A percentile compares a stretch with the other conserved stretches of the same genome.
phyloP scores from a whole-genome alignment of 139 green algal genomes.

The Spirogloea muscicola region DNA sequence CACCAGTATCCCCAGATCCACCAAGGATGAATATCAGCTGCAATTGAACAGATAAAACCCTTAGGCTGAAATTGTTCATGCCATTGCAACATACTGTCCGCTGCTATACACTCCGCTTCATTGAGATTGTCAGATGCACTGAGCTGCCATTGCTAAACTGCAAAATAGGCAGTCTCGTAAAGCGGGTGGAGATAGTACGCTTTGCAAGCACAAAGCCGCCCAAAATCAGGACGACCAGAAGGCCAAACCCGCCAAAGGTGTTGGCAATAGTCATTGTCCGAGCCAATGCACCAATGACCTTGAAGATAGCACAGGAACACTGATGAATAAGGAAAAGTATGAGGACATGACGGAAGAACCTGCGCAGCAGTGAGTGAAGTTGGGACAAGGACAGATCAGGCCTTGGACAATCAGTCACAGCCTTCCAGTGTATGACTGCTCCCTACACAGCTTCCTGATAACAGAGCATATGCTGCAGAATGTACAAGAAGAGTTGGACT shows the following conservation, averaged over 20 bases:
- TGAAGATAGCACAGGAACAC: slow-evolving; percentile 22
- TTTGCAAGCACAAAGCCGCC: slow-evolving; percentile 44
- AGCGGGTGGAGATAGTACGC: background rate
- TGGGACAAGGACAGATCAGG: too few relatives aligned
- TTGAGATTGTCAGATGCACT: background rate
- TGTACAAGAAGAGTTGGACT: too few relatives aligned
- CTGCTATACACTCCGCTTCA: background rate
- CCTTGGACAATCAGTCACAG: too few relatives aligned
- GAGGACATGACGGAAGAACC: slow-evolving; percentile 24
- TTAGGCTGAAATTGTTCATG: too few relatives aligned
- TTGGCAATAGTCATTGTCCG: slow-evolving; percentile 28
- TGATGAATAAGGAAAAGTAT: slow-evolving; percentile 35
- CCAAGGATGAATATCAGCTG: slow-evolving; percentile 40
- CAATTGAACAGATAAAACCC: background rate
- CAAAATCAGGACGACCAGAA: slow-evolving; percentile 29
- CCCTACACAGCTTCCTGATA: too few relatives aligned
- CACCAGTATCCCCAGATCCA: slow-evolving; percentile 64
- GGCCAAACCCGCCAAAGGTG: slow-evolving; percentile 23
- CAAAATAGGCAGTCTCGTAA: background rate
- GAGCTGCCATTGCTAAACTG: background rate
- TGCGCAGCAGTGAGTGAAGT: too few relatives aligned
- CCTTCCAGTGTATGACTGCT: too few relatives aligned
- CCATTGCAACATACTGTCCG: too few relatives aligned
- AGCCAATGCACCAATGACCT: slow-evolving; percentile 19
- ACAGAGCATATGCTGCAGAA: too few relatives aligned